phyloP scores from a whole-genome alignment of 306 rosid genomes.

The Fagus crenata region DNA sequence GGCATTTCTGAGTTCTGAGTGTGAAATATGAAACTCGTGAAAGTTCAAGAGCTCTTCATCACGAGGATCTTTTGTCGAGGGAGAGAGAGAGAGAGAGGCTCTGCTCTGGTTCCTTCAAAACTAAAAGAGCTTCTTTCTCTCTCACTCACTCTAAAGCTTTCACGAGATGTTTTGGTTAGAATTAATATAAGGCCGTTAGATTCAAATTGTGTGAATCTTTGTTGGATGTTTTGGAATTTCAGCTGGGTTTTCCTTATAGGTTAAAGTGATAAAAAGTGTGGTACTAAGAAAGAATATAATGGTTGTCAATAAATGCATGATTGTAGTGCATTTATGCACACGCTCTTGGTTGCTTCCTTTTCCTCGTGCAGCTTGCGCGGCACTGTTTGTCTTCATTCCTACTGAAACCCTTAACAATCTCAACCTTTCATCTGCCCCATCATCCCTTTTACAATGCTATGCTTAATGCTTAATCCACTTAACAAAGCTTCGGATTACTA shows the following conservation, averaged over 20 bases:
- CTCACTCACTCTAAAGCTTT: conserved; percentile 23
- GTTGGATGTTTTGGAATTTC: conserved; percentile 8
- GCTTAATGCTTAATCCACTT: too few species aligned
- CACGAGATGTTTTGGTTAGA: conserved; percentile 77
- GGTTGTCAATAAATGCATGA: conserved; percentile 14
- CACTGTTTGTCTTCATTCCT: conserved; percentile 17
- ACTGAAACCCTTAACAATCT: too few species aligned
- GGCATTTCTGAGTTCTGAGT: conserved; percentile 31
- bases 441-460: too few species aligned
- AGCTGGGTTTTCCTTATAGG: not conserved
- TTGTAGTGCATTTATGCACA: conserved; percentile 18
- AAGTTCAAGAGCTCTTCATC: conserved; percentile 83
- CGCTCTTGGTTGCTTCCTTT: conserved; percentile 27
- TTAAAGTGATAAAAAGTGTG: not conserved
- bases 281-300: not conserved
- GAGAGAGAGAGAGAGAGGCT: conserved; percentile 34
- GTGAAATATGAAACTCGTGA: conserved; percentile 86
- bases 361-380: conserved; percentile 15
- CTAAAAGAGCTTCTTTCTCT: conserved; percentile 34
- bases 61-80: conserved; percentile 77
- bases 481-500: too few species aligned
- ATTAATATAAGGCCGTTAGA: conserved; percentile 46
- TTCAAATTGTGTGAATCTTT: conserved; percentile 40
- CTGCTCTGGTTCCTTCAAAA: conserved; percentile 25
- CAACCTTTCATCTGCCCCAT: too few species aligned